Base-by-base conservation (phyloP, 495 filamentous ascomycete genomes). In the Aspergillus incahuasiensis region DNA sequence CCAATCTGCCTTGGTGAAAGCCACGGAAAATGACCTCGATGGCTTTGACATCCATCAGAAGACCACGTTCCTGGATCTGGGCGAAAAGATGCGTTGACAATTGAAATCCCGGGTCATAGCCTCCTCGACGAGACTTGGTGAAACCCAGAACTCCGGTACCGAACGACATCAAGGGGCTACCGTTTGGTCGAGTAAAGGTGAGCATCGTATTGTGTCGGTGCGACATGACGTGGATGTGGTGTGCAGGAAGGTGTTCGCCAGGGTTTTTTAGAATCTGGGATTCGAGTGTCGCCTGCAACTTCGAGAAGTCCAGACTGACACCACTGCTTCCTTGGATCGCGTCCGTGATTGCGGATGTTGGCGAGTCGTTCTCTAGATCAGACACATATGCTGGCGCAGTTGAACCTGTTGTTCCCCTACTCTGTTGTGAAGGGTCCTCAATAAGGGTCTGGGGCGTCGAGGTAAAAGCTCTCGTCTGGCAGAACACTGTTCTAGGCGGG, bases 41-140 rank as follows among this genome's bases (percentile, higher is more conserved):
- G 6, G 65, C 63, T 55, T 68, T 57, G 21, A 80, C 76, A 15
- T 82, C 72, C 55, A 80, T 61, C 52, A 95, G 83, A n/a, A 67
- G 60, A 25, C 88, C 89, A 59, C 78, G 78, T 68, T 95, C 88
- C 62, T 89, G 80, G 52, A 96, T 85, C 71, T 86, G 82, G 50
- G 79, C 82, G 61, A 97, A 78, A 9, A 92, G 81, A 60, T 88
- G 90, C 18, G 85, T 80, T 0, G 86, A 82, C 18, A 98, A 74
- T 72, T 97, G 95, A 68, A 91, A 97, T 6, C 88, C 95, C n/a
- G 94, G 84, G 70, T 98, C 94, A 72, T 91, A 97, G 35, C 80
- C 82, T 22, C 87, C 84, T 46, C 94, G 83, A 19, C 79, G 76
- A 1, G 81, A 74, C 72, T 97, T 94, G 60, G 80, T 82, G 75